phyloP scores from a whole-genome alignment of 2,329 filamentous ascomycete genomes.

The Aureobasidium pullulans region DNA sequence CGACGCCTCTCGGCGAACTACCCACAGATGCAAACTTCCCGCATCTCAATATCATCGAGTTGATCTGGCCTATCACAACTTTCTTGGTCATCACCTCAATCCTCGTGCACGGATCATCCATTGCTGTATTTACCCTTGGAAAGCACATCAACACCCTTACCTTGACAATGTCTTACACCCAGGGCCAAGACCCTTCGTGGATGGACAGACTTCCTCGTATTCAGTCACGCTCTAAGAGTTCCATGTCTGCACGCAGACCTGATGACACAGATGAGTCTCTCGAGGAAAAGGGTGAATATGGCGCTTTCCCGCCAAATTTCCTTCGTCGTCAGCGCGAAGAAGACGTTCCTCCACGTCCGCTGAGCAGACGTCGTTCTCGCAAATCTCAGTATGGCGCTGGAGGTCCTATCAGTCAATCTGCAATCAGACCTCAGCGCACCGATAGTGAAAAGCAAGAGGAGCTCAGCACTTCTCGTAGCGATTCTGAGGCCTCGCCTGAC shows the following conservation, averaged over 20 bases:
- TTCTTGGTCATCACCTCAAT: conserved; percentile 95
- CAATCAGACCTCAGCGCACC: conserved; percentile 59
- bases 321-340: conserved; percentile 72
- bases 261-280: conserved; percentile 52
- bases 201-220: conserved; percentile 84
- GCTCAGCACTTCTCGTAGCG: conserved; percentile 26
- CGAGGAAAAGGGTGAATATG: conserved; percentile 54
- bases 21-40: conserved; percentile 49
- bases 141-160: conserved; percentile 97
- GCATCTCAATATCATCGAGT: conserved; percentile 64
- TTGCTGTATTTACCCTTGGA: conserved; percentile 93
- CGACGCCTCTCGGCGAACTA: conserved; percentile 62
- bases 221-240: conserved; percentile 74
- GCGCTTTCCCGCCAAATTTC: conserved; percentile 67
- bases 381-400: conserved; percentile 67
- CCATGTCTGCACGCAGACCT: conserved; percentile 62
- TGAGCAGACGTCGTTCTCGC: conserved; percentile 55
- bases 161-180: conserved; percentile 92
- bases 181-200: conserved; percentile 81
- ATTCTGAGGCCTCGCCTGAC: conserved; percentile 25
- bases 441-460: conserved; percentile 4
- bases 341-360: conserved; percentile 58
- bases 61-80: conserved; percentile 93
- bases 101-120: conserved; percentile 91
- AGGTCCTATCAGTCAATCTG: conserved; percentile 82